Evolutionary conservation across 495 filamentous ascomycete species (phyloP), one percentile per base, ranked within the genome.

Genomic region (Neurospora pannonica): DNA sequence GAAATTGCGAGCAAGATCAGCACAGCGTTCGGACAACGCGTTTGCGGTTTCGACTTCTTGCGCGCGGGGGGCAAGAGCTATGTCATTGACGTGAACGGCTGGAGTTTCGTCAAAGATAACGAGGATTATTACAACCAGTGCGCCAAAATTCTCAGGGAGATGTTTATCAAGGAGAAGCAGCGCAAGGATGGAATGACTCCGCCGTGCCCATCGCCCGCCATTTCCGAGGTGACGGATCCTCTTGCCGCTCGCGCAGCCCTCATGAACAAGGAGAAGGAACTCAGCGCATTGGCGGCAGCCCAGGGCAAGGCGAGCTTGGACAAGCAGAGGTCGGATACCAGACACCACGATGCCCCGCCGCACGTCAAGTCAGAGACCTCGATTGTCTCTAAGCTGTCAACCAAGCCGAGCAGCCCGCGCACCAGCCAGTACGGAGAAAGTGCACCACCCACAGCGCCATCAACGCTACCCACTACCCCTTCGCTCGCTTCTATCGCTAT

Each of bases 71-170:
- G 93, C 19, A 94, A 91, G 82, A 98, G 95, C 81, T 98, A 93
- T 83, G 96, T 99, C 17, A 98, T 99, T 75, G 96, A 99, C 79
- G 97, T 99, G 74, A 99, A 99, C 81, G 96, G 96, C 21, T 99
- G 96, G 96, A 98, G 95, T 78, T 99, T 99, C 79, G 96, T 99
- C 79, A 99, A 99, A 82, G 96, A 99, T 82, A 99, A 99, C 79
- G 94, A 97, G 67, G 94, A 97, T 69, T 99, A 99, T 78, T 99
- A 99, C 78, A 93, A 98, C 78, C 92, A 92, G 78, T 95, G 92
- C 76, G 90, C 96, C 17, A 89, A 83, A 70, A 97, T 98, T 72
- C 84, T 99, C 42, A 91, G 90, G 76, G 89, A 96, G 9, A 93
- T 93, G 79, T 99, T 98, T 78, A 83, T 95, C 72, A 87, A 86